phyloP scores from a whole-genome alignment of 2,329 filamentous ascomycete genomes.

The Sarocladiaceae sp. region DNA sequence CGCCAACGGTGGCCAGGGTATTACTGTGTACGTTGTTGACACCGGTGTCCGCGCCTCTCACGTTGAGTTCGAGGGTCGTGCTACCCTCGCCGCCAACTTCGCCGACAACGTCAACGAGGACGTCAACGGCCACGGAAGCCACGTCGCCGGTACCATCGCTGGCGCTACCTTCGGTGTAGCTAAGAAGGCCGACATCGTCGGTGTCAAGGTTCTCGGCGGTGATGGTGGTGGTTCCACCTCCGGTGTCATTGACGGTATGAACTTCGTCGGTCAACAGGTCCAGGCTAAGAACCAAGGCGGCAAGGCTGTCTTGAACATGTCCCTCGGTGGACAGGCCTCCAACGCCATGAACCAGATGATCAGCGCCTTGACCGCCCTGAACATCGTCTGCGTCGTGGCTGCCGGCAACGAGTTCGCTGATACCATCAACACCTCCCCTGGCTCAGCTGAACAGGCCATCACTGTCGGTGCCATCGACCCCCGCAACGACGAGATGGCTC shows the following conservation, averaged over 20 bases:
- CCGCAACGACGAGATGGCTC: constrained; percentile 38
- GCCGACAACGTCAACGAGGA: constrained; percentile 43
- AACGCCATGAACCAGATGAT: constrained; percentile 50
- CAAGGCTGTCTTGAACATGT: constrained; percentile 59
- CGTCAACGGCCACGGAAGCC: constrained; percentile 57
- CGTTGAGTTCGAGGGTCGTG: constrained; percentile 49
- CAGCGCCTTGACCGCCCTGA: constrained; percentile 38
- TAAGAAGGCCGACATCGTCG: constrained; percentile 48
- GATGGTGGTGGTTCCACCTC: constrained; percentile 29
- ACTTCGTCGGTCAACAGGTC: constrained; percentile 46
- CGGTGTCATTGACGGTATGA: constrained; percentile 50
- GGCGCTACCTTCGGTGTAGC: constrained; percentile 56
- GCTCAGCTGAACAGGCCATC: constrained; percentile 49
- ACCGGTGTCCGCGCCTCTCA: constrained; percentile 55
- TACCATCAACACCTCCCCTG: constrained; percentile 45
- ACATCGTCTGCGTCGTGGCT: constrained; percentile 52
- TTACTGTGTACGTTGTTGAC: constrained; percentile 59
- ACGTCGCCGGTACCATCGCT: constrained; percentile 57
- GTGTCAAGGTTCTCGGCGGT: constrained; percentile 55
- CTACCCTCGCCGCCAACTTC: constrained; percentile 46
- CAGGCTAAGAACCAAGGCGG: constrained; percentile 33
- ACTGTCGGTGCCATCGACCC: constrained; percentile 55
- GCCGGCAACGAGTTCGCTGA: constrained; percentile 53
- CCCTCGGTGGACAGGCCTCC: constrained; percentile 46
- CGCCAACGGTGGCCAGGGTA: constrained; percentile 43